Percentiles rank a stretch among this genome's conserved stretches.
phyloP scores from a whole-genome alignment of 2,329 filamentous ascomycete genomes.

The Cercospora sojina region DNA sequence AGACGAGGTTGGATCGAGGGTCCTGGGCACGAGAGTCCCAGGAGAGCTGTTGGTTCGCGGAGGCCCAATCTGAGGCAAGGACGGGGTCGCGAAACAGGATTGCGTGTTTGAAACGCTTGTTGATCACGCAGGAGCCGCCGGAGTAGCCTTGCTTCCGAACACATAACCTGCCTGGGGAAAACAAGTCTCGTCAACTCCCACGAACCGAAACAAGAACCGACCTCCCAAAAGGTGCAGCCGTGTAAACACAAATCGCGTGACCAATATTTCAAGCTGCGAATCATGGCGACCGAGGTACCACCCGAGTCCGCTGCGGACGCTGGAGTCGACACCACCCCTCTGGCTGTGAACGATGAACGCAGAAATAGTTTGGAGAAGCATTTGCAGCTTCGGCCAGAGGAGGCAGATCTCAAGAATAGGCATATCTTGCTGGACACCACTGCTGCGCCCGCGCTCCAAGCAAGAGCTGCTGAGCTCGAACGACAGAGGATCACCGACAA shows the following conservation, averaged over 20 bases:
- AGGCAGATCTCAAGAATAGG: constrained; percentile 62
- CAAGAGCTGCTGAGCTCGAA: constrained; percentile 61
- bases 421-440: constrained; percentile 68
- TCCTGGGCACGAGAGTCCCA: neutral
- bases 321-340: constrained; percentile 24
- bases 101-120: constrained; percentile 1
- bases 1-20: neutral
- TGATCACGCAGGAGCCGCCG: neutral
- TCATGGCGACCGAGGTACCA: constrained; percentile 15
- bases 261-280: neutral
- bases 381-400: constrained; percentile 50
- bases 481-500: constrained; percentile 62
- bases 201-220: constrained; percentile 2
- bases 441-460: constrained; percentile 66
- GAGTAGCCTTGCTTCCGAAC: neutral
- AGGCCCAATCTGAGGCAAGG: neutral
- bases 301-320: constrained; percentile 2
- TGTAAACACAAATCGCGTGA: neutral
- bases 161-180: neutral
- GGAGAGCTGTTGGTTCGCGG: constrained; percentile 1
- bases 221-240: neutral
- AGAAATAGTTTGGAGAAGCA: constrained; percentile 28
- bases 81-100: neutral
- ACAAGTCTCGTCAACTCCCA: neutral
- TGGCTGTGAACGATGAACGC: constrained; percentile 17